Base-by-base conservation (phyloP, 2,329 filamentous ascomycete species). In the Neopestalotiopsis clavispora region DNA sequence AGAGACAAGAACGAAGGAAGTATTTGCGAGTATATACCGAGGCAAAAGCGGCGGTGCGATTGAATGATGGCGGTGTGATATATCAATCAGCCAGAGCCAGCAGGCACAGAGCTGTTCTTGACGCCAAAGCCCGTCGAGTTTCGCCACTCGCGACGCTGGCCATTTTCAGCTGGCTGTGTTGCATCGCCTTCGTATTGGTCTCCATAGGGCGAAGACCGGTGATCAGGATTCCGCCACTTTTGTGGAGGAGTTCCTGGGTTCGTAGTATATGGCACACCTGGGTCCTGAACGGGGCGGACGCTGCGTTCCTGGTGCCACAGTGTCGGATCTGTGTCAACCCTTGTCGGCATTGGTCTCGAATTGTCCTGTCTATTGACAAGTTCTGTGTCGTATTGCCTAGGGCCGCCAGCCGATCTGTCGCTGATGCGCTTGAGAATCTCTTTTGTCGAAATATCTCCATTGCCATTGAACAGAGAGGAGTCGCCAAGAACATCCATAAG, bases 401-500 rank as follows among this genome's bases (percentile, higher is more conserved):
- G 83, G 6, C 85, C 84, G 13, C 81, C 80, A 69, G 78, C 82
- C 0, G 83, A 81, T 71, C 96, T 91, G 76, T 97, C 94, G 64
- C 94, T 94, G 80, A 97, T 98, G 68, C 94, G 90, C 79, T 95
- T 97, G 65, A 99, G 86, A 67, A 99, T 98, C 76, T 99, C 96
- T 80, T 99, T 99, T 5, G 95, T 97, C 1, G 95, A 98, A 71
- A 98, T 91, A 70, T 99, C 95, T 60, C 92, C 91, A 72, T 88
- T 91, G 76, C 90, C 92, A 78, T 91, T 94, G 81, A 97, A 95
- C 65, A 97, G 88, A 28, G 88, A 88, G 4, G 91, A 91, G 79
- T 99, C 95, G 77, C 91, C 93, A 32, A 98, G 86, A 66, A 98
- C 91, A 66, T 93, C 91, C 75, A 95, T 90, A 32, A 99, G 87